Base-by-base conservation (phyloP, 2,329 filamentous ascomycete genomes). In the Penicillium sp. region DNA sequence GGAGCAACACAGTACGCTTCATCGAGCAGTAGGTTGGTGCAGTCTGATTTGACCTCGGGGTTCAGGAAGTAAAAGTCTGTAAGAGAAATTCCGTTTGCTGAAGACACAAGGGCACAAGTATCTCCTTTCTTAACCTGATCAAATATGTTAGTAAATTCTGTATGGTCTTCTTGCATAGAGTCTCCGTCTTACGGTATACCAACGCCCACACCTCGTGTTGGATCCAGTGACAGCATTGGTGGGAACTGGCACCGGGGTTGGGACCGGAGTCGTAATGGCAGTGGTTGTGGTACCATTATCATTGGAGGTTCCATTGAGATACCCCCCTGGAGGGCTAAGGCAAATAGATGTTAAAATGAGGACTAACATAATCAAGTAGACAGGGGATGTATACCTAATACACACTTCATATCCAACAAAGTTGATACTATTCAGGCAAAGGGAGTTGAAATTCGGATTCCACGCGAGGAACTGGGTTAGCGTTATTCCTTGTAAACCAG, bases 1-100 rank as follows among this genome's bases (percentile, higher is more conserved):
- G 60, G 28, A 5, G 33, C 42, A n/a, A 66, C 62, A 47, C 63
- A 65, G 45, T 65, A 65, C 5, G 54, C 59, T 20, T 61, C 45
- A 12, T 54, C 64, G 24, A 61, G 55, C 23, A 57, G 24, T 14
- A 66, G 57, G 56, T 64, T 64, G n/a, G 49, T 55, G 57, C 64
- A 66, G 30, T 60, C 53, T 16, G 23, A 20, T 24, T 62, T 58
- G 23, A 65, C 53, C 16, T 58, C 57, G 1, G 64, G 63, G 42
- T 65, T 64, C 3, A 61, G 51, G 30, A 59, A 61, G 46, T 54
- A 57, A 24, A 63, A 56, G 35, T 62, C 57, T 6, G 16, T 24
- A 8, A 62, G 45, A 7, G 59, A 57, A 48, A 62, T 57, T n/a
- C 20, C 28, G 26, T 47, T n/a, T 30, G 14, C 26, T 16, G 55